Percentiles rank a stretch among this genome's conserved stretches.
Conservation (phyloP, 1,284 basidiomycete species). For the Leccinum pallidistipes region DNA sequence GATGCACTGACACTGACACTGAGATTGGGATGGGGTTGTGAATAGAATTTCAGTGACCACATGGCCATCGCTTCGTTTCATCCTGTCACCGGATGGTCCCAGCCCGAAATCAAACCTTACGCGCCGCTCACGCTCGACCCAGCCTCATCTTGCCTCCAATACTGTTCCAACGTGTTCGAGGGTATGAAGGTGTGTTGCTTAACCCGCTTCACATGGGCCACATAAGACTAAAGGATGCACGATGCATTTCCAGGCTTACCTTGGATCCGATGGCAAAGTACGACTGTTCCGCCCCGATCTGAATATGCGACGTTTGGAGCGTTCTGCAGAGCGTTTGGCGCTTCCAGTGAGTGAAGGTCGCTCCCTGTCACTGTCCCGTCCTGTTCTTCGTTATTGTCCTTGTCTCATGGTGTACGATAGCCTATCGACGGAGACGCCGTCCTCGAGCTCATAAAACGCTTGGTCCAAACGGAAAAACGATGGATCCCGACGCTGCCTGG, state of each 20-base stretch:
- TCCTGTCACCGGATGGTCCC: slow-evolving; percentile 70
- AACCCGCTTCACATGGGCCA: not conserved
- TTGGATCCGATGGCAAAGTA: slow-evolving; percentile 60
- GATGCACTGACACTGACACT: not conserved
- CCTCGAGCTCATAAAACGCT: slow-evolving; percentile 65
- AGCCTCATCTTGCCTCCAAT: slow-evolving; percentile 72
- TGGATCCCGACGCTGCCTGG: slow-evolving; percentile 76
- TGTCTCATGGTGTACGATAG: slow-evolving; percentile 34
- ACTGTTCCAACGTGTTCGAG: slow-evolving; percentile 79
- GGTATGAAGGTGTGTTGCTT: slow-evolving; percentile 72
- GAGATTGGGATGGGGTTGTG: not conserved
- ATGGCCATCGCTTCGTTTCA: slow-evolving; percentile 75
- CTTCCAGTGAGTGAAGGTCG: slow-evolving; percentile 52
- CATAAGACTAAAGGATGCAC: not conserved
- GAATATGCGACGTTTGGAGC: slow-evolving; percentile 78
- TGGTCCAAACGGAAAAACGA: slow-evolving; percentile 65
- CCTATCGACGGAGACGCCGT: slow-evolving; percentile 64
- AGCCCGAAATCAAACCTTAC: slow-evolving; percentile 80
- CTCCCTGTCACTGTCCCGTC: not conserved
- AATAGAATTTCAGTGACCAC: slow-evolving; percentile 66
- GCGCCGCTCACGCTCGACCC: slow-evolving; percentile 75
- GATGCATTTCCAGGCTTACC: slow-evolving; percentile 59
- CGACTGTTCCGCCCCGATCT: slow-evolving; percentile 77
- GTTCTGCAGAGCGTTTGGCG: slow-evolving; percentile 60
- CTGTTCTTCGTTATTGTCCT: not conserved